Base-by-base conservation (phyloP, 2,329 filamentous ascomycete species). In the Trichoderma sp. region DNA sequence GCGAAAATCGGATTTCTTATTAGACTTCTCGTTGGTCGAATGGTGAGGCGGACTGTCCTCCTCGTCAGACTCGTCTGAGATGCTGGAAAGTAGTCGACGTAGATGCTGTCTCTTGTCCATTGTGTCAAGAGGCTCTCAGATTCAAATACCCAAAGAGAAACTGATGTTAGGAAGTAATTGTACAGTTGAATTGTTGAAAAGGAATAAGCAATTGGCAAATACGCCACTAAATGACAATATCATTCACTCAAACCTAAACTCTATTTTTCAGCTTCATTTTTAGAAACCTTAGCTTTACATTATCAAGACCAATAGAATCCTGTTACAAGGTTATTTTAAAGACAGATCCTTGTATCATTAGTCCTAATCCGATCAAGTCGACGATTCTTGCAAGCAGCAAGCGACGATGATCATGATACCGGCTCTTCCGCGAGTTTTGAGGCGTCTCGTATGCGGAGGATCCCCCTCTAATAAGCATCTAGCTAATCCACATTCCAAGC, bases 61-160 rank as follows among this genome's bases (percentile, higher is more conserved):
- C 8, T 70, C 66, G 28, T 69, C 70, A 18, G 70, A 71, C 24
- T 68, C 66, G 11, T 63, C 66, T 3, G 59, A 34, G 21, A 18
- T 24, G 21, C 34, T 59, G 39, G 55, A 30, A 39, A 70, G 59
- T 13, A 69, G 66, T 5, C 63, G 63, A 26, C 64, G 54, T 26
- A 32, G 43, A 39, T 69, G 46, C 24, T 59, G 46, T 30, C 69
- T 60, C 8, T 66, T 67, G 11, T 32, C 54, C 65, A 69, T 54
- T 61, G 32, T 54, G 21, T 49, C 11, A 5, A 18, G 5, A 21
- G 16, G 7, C 14, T 5, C 2, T n/a, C 30, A 28, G 16, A 3
- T 28, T 24, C 16, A 39, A 10, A 39, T 54, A 32, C 21, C 21
- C 16, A 54, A 21, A 24, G n/a, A 24, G 6, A 39, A 54, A 32